Conservation (phyloP, 805 yeast species). For the Hanseniaspora taiwanica region DNA sequence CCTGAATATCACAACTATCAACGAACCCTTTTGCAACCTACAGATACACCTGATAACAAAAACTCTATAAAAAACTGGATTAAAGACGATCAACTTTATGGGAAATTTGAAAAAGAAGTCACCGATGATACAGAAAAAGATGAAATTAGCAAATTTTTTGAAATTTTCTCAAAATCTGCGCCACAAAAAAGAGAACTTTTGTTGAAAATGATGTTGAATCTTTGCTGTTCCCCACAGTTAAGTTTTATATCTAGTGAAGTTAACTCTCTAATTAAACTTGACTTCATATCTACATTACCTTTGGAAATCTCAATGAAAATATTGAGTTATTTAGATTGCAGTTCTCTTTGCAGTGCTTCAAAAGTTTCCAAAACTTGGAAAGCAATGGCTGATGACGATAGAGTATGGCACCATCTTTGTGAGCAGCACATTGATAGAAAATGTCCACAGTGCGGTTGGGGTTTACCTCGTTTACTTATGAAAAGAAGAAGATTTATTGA, state of each 20-base stretch:
- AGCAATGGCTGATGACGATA: constrained; percentile 81
- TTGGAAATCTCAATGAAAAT: constrained; percentile 75
- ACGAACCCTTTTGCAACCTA: too few species aligned
- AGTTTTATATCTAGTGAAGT: constrained; percentile 78
- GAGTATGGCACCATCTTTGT: constrained; percentile 97
- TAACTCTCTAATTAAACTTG: constrained; percentile 67
- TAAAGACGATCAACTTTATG: constrained; percentile 45
- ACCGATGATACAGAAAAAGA: background rate
- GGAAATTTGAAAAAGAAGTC: constrained; percentile 27
- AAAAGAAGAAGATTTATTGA: constrained; percentile 38
- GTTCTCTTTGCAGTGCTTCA: constrained; percentile 86
- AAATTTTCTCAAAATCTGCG: background rate
- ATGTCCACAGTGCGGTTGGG: constrained; percentile 99
- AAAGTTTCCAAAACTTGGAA: constrained; percentile 86
- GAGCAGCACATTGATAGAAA: constrained; percentile 96
- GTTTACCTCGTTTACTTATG: constrained; percentile 87
- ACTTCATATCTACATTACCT: constrained; percentile 76
- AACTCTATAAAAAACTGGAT: constrained; percentile 12
- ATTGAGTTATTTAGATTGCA: constrained; percentile 81
- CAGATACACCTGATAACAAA: too few species aligned
- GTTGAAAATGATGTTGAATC: constrained; percentile 69
- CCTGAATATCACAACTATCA: constrained; percentile 58
- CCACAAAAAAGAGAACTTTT: constrained; percentile 55
- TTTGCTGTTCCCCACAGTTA: constrained; percentile 90
- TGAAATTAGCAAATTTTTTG: background rate